Conservation (phyloP, 805 yeast genomes). For the Kazachstania africana region DNA sequence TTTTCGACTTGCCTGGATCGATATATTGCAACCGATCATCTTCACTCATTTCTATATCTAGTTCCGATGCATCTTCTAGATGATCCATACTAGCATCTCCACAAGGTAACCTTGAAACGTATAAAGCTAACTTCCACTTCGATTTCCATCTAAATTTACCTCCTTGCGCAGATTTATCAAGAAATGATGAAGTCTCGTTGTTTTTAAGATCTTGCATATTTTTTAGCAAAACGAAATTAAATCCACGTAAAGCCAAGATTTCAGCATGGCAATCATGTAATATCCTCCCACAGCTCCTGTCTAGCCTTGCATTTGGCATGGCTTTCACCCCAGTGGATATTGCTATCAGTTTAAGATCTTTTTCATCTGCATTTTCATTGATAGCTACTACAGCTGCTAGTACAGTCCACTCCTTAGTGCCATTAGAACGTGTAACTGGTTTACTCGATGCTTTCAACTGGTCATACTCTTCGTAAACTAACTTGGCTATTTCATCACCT, state of each 20-base stretch:
- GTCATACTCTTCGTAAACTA: constrained; percentile 25
- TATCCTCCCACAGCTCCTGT: constrained; percentile 39
- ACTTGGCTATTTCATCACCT: no score
- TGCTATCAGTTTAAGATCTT: constrained; percentile 30
- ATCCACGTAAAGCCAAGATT: constrained; percentile 55
- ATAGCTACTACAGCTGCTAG: constrained; percentile 57
- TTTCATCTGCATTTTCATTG: constrained; percentile 10
- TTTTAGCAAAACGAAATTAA: constrained; percentile 48
- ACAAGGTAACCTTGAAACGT: constrained; percentile 73
- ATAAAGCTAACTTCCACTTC: constrained; percentile 41
- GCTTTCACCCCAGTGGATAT: constrained; percentile 80
- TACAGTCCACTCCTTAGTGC: constrained; percentile 72
- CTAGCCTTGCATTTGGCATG: constrained; percentile 40
- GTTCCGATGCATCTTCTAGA: constrained; percentile 8
- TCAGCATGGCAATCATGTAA: constrained; percentile 92
- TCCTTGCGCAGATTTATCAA: neutral
- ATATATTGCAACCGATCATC: constrained; percentile 18
- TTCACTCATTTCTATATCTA: constrained; percentile 11
- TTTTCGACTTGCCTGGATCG: constrained; percentile 14
- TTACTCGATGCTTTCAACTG: constrained; percentile 34
- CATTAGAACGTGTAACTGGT: constrained; percentile 52
- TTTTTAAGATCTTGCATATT: constrained; percentile 26
- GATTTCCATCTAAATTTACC: constrained; percentile 24
- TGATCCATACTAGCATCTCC: constrained; percentile 73
- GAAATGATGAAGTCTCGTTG: constrained; percentile 5